Base-by-base conservation (phyloP, 2,329 filamentous ascomycete genomes). In the Onygena corvina region DNA sequence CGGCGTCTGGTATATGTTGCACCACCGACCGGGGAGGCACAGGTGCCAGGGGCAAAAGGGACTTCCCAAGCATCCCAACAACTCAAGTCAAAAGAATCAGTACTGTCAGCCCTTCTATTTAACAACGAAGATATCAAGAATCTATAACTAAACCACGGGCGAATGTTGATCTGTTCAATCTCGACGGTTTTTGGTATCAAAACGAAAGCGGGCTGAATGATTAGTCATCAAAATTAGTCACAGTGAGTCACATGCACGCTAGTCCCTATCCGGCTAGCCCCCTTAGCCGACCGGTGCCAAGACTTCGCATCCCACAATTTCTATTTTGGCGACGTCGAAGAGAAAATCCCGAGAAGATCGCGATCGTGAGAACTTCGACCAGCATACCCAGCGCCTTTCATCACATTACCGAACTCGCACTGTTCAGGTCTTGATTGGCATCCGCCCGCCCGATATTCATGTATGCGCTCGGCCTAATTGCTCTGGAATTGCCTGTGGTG, bases 361-460 rank as follows among this genome's bases (percentile, higher is more conserved):
- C 27, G 42, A 46, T 23, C 6, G 14, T n/a, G 12, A 40, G 9
- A 23, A 12, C 9, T n/a, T 33, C 46, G 9, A 42, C 30, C 36
- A 30, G 12, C 27, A 20, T 45, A 11, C 31, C 23, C 58, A 58
- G 57, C 48, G 61, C 64, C 75, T 77, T 76, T 84, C 81, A 84
- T 86, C 83, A 86, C 83, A 76, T 86, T 84, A 81, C 83, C 81
- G 83, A 74, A 79, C 81, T 77, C 65, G 18, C 61, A 69, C 68
- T 75, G 79, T 83, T 84, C 82, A 83, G 85, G 84, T 88, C 84
- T 77, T 86, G 83, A 86, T 79, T 81, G 79, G 70, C 66, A 61
- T 61, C 25, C 12, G 47, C 47, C 47, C 33, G 42, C 42, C 14
- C 23, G 6, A 40, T 40, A 40, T 49, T 20, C 27, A 20, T 23